These are phyloP conservation scores for Mayamaea pseudoterrestris DNA, from an alignment of 108 stramenopile genomes.

Conservation along the genomic window DNA sequence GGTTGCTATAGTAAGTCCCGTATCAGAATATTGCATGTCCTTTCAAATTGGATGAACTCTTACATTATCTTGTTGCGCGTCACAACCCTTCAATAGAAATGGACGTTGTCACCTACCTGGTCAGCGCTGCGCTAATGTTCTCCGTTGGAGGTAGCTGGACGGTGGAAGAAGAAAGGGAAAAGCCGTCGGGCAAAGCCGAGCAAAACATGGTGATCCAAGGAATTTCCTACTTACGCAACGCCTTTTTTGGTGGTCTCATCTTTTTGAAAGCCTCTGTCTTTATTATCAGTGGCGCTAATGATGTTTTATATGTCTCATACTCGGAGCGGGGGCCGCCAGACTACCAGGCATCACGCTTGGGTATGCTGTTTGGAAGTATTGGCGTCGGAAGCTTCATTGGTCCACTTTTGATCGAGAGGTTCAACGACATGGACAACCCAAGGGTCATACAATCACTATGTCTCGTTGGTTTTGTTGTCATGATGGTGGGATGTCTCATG, in stretches of 20 bases:
- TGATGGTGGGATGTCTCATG: conserved; percentile 22
- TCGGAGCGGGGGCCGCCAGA: conserved; percentile 21
- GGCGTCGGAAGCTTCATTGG: conserved; percentile 58
- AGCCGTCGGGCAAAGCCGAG: too few relatives aligned
- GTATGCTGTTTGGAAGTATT: conserved; percentile 44
- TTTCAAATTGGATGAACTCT: too few relatives aligned
- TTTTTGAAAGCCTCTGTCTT: conserved; percentile 35
- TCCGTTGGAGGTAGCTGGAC: conserved; percentile 17
- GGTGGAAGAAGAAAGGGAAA: conserved; percentile 2
- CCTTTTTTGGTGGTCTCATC: conserved; percentile 36
- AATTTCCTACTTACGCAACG: conserved; percentile 22
- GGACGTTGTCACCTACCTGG: conserved; percentile 31
- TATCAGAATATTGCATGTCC: too few relatives aligned
- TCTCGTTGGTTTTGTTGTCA: conserved; percentile 24
- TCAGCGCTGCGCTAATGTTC: conserved; percentile 34
- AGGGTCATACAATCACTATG: conserved; percentile 37
- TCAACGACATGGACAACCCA: conserved; percentile 28
- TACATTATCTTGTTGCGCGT: too few relatives aligned
- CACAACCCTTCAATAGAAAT: too few relatives aligned
- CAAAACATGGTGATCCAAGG: conserved; percentile 29
- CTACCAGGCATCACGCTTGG: conserved; percentile 22
- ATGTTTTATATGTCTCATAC: conserved; percentile 55
- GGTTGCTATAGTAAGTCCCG: too few relatives aligned
- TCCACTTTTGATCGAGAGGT: conserved; percentile 32
- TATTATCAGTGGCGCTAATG: conserved; percentile 35